phyloP scores from a whole-genome alignment of 306 rosid genomes.

The Albizia julibrissin region DNA sequence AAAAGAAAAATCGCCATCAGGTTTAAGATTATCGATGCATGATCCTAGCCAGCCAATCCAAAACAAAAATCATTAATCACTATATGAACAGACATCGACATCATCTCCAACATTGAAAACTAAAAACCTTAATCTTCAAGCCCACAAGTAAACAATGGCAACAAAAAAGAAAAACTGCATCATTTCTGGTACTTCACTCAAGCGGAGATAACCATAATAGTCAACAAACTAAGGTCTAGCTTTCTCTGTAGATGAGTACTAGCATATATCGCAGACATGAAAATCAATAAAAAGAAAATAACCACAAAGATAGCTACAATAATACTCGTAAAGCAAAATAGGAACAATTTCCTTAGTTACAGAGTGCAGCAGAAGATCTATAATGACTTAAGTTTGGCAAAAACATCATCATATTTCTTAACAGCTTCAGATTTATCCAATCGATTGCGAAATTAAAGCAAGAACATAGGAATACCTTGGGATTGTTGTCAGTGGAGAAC shows the following conservation, averaged over 20 bases:
- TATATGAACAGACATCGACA: not conserved
- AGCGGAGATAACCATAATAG: not conserved
- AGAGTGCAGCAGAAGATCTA: slow-evolving; percentile 11
- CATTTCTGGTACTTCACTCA: not conserved
- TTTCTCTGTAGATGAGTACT: not conserved
- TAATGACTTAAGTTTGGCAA: too few species aligned
- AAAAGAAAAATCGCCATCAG: too few species aligned
- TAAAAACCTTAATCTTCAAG: not conserved
- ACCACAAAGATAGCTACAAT: slow-evolving; percentile 16
- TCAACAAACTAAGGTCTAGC: slow-evolving; percentile 13
- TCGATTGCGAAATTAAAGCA: too few species aligned
- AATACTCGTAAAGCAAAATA: slow-evolving; percentile 24
- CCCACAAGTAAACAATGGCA: not conserved
- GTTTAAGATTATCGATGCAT: not conserved
- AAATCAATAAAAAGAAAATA: slow-evolving; percentile 23
- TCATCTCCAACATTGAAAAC: not conserved
- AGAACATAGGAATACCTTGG: too few species aligned
- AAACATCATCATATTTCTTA: too few species aligned
- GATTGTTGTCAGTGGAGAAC: too few species aligned
- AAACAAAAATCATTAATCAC: not conserved
- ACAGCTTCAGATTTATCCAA: too few species aligned
- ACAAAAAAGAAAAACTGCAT: not conserved
- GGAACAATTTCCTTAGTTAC: slow-evolving; percentile 31
- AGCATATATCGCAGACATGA: slow-evolving; percentile 18
- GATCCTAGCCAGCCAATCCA: not conserved